A percentile compares a stretch with the other conserved stretches of the same genome.
These are phyloP conservation scores for Arabidopsis suecica DNA, from an alignment of 345 rosid genomes.

Conservation along the genomic window DNA sequence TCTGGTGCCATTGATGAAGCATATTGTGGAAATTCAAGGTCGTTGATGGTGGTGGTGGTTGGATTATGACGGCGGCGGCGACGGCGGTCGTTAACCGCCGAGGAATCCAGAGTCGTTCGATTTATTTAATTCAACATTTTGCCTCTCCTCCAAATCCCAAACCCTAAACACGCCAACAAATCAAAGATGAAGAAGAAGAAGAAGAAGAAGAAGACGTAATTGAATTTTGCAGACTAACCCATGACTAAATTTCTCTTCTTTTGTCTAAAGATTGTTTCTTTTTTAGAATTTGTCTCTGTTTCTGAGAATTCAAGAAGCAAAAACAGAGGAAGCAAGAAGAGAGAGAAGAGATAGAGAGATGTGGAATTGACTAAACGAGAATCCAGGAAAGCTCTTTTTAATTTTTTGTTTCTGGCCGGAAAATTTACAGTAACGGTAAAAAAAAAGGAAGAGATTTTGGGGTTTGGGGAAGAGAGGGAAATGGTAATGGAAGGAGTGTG, in stretches of 20 bases:
- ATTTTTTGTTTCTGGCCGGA: slow-evolving; percentile 9
- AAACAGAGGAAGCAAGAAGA: background rate
- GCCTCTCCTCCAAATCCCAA: background rate
- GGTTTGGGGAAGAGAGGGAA: slow-evolving; percentile 8
- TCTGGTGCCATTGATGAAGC: slow-evolving; percentile 40
- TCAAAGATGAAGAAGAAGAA: background rate
- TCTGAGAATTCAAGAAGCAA: slow-evolving; percentile 7
- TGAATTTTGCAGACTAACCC: slow-evolving; percentile 24
- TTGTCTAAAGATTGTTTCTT: background rate
- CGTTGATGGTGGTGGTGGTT: slow-evolving; percentile 18
- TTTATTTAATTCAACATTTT: slow-evolving; percentile 10
- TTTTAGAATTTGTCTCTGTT: background rate
- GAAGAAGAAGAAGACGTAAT: slow-evolving; percentile 4
- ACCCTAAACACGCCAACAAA: background rate
- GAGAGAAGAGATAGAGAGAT: slow-evolving; percentile 14
- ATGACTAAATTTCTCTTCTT: slow-evolving; percentile 12
- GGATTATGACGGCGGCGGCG: slow-evolving; percentile 29
- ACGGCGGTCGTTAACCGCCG: slow-evolving; percentile 35
- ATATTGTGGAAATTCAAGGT: slow-evolving; percentile 43
- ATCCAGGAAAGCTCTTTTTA: slow-evolving; percentile 8
- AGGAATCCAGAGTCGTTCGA: slow-evolving; percentile 36
- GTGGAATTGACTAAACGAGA: slow-evolving; percentile 23
- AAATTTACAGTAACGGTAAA: slow-evolving; percentile 22
- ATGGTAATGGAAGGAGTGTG: slow-evolving; percentile 48
- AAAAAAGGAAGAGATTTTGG: background rate